Conservation (phyloP, 495 filamentous ascomycete genomes). For the Chaetomium tenue region DNA sequence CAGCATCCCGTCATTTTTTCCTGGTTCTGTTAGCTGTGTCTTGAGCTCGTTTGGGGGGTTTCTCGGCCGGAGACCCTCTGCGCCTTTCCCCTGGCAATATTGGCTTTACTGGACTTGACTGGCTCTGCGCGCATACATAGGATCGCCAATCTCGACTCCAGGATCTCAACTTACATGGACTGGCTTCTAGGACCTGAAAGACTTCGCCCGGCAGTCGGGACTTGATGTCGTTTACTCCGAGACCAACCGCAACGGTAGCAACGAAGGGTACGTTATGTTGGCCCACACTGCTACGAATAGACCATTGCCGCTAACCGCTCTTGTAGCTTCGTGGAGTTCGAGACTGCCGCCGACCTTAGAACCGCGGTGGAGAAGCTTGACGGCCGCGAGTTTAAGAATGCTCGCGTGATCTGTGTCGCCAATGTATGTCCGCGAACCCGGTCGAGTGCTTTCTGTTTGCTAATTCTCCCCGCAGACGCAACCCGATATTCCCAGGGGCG, state of each 20-base stretch:
- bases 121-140: constrained; percentile 46
- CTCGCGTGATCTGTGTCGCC: constrained; percentile 73
- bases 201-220: constrained; percentile 95
- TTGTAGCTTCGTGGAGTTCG: constrained; percentile 92
- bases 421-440: constrained; percentile 62
- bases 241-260: constrained; percentile 87
- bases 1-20: constrained; percentile 12
- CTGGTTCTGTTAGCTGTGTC: constrained; percentile 26
- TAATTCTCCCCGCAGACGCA: constrained; percentile 41
- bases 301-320: constrained; percentile 27
- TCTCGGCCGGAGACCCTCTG: constrained; percentile 14
- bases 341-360: constrained; percentile 84
- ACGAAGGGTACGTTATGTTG: constrained; percentile 78
- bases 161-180: constrained; percentile 54
- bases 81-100: constrained; percentile 19
- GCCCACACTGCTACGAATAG: not conserved
- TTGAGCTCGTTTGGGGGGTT: constrained; percentile 9
- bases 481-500: constrained; percentile 63
- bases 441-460: not conserved
- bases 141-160: constrained; percentile 36
- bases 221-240: constrained; percentile 98
- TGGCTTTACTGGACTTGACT: constrained; percentile 45
- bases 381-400: constrained; percentile 84
- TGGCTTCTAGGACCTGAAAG: constrained; percentile 92
- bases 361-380: constrained; percentile 92